Percentiles rank a stretch among this genome's conserved stretches.
Evolutionary conservation across 139 green algal species (phyloP).

Genomic region (Auxenochlorella pyrenoidosa): DNA sequence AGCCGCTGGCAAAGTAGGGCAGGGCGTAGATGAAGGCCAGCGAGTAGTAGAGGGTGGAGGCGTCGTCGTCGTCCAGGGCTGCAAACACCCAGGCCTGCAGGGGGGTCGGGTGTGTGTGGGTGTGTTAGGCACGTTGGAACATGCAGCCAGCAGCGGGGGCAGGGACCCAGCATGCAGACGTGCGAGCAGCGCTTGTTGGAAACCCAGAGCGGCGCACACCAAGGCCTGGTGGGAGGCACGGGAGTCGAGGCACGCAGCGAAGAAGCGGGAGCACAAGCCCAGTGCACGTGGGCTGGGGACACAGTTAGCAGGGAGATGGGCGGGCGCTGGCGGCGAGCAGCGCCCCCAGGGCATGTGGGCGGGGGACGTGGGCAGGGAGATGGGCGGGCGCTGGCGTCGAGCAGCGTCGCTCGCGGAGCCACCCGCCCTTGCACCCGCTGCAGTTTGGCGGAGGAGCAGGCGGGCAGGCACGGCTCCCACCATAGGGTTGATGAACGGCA

Average conservation of each 20-base stretch:
- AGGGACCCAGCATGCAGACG: not conserved
- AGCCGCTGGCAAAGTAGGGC: conserved; percentile 69
- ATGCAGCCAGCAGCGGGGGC: not conserved
- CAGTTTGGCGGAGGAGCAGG: too few species aligned
- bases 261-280: too few species aligned
- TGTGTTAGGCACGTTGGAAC: not conserved
- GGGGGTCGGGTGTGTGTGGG: not conserved
- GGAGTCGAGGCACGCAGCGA: not conserved
- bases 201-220: too few species aligned
- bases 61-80: conserved; percentile 62
- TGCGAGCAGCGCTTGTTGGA: too few species aligned
- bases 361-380: too few species aligned
- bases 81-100: conserved; percentile 78
- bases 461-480: conserved; percentile 31
- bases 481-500: conserved; percentile 74
- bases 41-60: conserved; percentile 61
- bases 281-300: too few species aligned
- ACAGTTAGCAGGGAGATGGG: too few species aligned
- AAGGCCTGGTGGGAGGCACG: not conserved
- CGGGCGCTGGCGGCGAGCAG: too few species aligned
- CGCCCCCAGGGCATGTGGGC: too few species aligned
- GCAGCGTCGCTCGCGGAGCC: too few species aligned
- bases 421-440: too few species aligned
- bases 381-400: too few species aligned
- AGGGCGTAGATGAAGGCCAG: conserved; percentile 70